These are phyloP conservation scores for Coemansia erecta DNA, from an alignment of 192 early-diverging fungal species.

Conservation along the genomic window DNA sequence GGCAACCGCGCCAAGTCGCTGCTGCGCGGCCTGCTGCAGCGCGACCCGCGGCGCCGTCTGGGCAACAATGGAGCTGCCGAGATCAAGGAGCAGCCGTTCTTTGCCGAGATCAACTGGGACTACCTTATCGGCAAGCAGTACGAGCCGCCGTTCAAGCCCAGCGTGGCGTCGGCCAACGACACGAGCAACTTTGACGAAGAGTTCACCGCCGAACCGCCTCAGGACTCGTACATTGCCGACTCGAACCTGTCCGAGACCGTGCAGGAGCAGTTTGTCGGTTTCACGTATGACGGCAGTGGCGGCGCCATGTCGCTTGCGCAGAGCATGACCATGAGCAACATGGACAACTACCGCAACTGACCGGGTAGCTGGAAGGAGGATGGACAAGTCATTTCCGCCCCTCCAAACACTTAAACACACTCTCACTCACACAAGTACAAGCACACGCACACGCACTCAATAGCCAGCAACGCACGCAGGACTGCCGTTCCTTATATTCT, in stretches of 20 bases:
- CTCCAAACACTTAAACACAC: too few species aligned
- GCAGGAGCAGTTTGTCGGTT: conserved; percentile 94
- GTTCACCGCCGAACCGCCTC: conserved; percentile 91
- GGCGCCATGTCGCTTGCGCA: conserved; percentile 65
- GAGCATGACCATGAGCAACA: conserved; percentile 55
- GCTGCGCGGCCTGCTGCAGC: conserved; percentile 69
- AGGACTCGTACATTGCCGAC: conserved; percentile 82
- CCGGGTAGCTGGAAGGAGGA: too few species aligned
- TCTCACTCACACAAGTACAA: too few species aligned
- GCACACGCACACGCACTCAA: too few species aligned
- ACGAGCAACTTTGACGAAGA: conserved; percentile 99
- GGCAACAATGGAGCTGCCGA: conserved; percentile 85
- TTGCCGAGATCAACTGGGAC: conserved; percentile 87
- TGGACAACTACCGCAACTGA: conserved; percentile 41
- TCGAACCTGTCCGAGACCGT: conserved; percentile 83
- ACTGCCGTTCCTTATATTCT: too few species aligned
- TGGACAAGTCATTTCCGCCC: too few species aligned
- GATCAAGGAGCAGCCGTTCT: conserved; percentile 94
- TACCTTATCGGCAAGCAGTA: conserved; percentile 87
- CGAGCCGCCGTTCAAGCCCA: conserved; percentile 90
- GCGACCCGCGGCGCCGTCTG: conserved; percentile 77
- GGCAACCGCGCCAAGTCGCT: conserved; percentile 63
- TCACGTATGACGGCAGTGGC: conserved; percentile 81
- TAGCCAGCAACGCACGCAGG: too few species aligned
- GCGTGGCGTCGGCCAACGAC: conserved; percentile 82